These are phyloP conservation scores for Fusarium sp. DNA, from an alignment of 2,329 filamentous ascomycete genomes.

Conservation along the genomic window DNA sequence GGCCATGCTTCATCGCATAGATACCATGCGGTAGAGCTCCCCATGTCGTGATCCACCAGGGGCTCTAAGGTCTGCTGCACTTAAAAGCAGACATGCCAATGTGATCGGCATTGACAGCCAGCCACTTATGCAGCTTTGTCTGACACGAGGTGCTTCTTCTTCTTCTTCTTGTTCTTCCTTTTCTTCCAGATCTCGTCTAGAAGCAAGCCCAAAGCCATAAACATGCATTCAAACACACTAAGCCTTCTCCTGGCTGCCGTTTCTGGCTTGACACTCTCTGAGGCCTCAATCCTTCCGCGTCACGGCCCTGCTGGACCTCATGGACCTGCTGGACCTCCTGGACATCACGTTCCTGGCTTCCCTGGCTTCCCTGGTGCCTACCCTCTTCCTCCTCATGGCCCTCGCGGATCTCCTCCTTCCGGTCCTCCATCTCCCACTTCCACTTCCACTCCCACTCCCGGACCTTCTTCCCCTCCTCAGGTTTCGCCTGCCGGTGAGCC, in stretches of 20 bases:
- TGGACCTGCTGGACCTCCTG: neutral
- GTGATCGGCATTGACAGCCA: conserved; percentile 14
- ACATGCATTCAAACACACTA: conserved; percentile 33
- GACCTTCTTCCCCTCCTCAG: neutral
- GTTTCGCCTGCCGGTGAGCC: conserved; percentile 6
- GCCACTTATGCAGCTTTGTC: conserved; percentile 9
- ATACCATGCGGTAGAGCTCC: neutral
- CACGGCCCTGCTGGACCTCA: neutral
- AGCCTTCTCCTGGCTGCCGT: conserved; percentile 34
- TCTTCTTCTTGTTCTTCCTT: neutral
- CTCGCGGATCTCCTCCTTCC: neutral
- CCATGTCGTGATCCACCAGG: neutral
- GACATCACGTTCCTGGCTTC: too few species aligned
- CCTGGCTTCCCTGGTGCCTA: neutral
- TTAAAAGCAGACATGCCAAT: conserved; percentile 10
- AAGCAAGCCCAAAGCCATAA: neutral
- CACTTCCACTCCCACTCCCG: neutral
- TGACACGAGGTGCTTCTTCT: neutral
- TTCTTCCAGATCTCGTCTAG: conserved; percentile 15
- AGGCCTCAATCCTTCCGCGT: conserved; percentile 13
- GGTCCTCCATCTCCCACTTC: neutral
- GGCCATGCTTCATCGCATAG: neutral
- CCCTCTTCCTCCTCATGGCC: neutral
- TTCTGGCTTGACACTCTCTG: conserved; percentile 18
- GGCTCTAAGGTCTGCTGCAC: neutral